Conservation (phyloP, 2,329 filamentous ascomycete species). For the Onygenales sp. region DNA sequence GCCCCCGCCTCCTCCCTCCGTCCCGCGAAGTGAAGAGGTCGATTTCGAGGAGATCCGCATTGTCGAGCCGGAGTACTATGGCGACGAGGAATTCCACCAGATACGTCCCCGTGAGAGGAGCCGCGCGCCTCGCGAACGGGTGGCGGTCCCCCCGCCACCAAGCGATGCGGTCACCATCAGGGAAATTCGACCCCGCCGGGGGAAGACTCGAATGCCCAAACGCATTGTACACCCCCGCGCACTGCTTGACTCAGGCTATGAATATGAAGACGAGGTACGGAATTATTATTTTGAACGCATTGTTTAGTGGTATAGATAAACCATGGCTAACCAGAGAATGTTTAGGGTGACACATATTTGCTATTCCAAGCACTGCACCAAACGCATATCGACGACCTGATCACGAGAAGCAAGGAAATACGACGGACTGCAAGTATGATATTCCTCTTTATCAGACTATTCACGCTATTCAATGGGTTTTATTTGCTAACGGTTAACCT, state of each 20-base stretch:
- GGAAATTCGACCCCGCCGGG: slow-evolving; percentile 50
- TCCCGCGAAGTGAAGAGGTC: slow-evolving; percentile 44
- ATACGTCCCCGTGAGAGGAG: slow-evolving; percentile 48
- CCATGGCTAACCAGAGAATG: slow-evolving; percentile 22
- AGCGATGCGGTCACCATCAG: neutral
- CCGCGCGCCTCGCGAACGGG: slow-evolving; percentile 13
- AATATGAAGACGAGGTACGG: slow-evolving; percentile 74
- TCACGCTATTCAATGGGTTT: neutral
- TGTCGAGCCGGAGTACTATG: slow-evolving; percentile 58
- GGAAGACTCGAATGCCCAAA: slow-evolving; percentile 80
- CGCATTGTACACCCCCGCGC: slow-evolving; percentile 71
- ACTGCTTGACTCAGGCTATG: slow-evolving; percentile 75
- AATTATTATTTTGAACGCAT: neutral
- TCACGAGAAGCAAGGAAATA: slow-evolving; percentile 61
- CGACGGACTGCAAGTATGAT: slow-evolving; percentile 22
- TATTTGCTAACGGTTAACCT: neutral
- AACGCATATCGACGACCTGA: slow-evolving; percentile 82
- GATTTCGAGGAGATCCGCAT: slow-evolving; percentile 58
- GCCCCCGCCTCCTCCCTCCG: slow-evolving; percentile 26
- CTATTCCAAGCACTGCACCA: slow-evolving; percentile 79
- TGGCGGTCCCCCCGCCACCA: neutral
- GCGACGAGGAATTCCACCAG: slow-evolving; percentile 62
- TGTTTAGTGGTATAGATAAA: neutral
- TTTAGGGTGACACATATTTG: slow-evolving; percentile 67
- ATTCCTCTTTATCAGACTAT: neutral